Evolutionary conservation across 2,329 filamentous ascomycete genomes (phyloP).

Genomic region (Bipolaris oryzae): DNA sequence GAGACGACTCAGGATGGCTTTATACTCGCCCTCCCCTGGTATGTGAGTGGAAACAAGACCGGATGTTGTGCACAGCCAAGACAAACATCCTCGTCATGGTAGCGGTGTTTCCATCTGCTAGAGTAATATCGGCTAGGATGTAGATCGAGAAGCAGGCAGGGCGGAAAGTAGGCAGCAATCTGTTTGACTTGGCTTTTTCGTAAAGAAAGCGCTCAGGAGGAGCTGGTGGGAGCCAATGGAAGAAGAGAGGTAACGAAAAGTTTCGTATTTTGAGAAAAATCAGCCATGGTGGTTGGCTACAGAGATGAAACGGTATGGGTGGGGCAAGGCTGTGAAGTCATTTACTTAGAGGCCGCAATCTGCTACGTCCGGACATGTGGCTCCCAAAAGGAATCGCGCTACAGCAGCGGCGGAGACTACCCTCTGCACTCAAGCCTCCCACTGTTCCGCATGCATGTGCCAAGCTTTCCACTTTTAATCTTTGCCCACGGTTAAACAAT

Average conservation of each 20-base stretch:
- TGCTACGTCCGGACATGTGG: constrained; percentile 23
- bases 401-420: constrained; percentile 14
- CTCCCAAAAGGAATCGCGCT: constrained; percentile 14
- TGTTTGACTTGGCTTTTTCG: constrained; percentile 23
- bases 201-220: constrained; percentile 6
- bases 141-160: constrained; percentile 21
- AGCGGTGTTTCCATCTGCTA: constrained; percentile 19
- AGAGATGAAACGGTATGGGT: constrained; percentile 26
- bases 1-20: constrained; percentile 22
- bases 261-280: neutral
- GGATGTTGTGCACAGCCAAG: constrained; percentile 19
- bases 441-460: constrained; percentile 17
- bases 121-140: constrained; percentile 21
- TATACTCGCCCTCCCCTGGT: constrained; percentile 23
- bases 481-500: constrained; percentile 28
- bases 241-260: neutral
- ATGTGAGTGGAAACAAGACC: constrained; percentile 10
- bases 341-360: constrained; percentile 34
- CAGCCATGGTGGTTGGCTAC: constrained; percentile 18
- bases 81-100: constrained; percentile 19
- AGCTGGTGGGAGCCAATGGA: neutral
- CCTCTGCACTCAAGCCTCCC: constrained; percentile 4
- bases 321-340: constrained; percentile 25
- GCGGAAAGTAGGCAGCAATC: constrained; percentile 21
- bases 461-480: constrained; percentile 24